phyloP scores from a whole-genome alignment of 306 rosid genomes.

The Malus fusca region DNA sequence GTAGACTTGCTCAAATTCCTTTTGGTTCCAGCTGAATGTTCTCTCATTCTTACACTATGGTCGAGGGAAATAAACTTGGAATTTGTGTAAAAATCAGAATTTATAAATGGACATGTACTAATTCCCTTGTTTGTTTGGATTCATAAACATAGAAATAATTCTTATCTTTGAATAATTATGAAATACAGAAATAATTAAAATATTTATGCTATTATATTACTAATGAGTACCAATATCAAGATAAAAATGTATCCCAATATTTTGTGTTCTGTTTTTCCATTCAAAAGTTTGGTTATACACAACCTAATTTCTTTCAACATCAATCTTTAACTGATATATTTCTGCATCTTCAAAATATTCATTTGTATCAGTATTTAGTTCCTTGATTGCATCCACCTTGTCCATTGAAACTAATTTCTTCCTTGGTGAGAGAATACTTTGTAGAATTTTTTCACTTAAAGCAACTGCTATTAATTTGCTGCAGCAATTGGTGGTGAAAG shows the following conservation, averaged over 20 bases:
- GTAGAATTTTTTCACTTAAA: neutral
- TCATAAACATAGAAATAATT: neutral
- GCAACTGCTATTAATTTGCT: neutral
- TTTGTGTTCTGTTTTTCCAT: neutral
- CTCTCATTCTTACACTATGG: too few species aligned
- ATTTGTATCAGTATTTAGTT: neutral
- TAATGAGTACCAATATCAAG: neutral
- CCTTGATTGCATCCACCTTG: neutral
- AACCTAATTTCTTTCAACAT: neutral
- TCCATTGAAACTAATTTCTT: neutral
- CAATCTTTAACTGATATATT: neutral
- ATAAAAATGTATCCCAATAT: neutral
- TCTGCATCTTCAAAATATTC: neutral
- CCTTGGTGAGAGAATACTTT: neutral
- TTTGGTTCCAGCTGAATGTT: neutral
- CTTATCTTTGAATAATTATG: neutral
- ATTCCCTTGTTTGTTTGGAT: too few species aligned
- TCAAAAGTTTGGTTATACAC: neutral
- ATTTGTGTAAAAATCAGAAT: too few species aligned
- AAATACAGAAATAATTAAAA: neutral
- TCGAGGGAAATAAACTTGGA: too few species aligned
- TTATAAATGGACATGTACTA: too few species aligned
- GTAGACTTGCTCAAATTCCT: neutral
- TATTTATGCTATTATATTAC: neutral
- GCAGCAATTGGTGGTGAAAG: constrained; percentile 71